Conservation (phyloP, 2,329 filamentous ascomycete genomes). For the Exophiala viscosa region DNA sequence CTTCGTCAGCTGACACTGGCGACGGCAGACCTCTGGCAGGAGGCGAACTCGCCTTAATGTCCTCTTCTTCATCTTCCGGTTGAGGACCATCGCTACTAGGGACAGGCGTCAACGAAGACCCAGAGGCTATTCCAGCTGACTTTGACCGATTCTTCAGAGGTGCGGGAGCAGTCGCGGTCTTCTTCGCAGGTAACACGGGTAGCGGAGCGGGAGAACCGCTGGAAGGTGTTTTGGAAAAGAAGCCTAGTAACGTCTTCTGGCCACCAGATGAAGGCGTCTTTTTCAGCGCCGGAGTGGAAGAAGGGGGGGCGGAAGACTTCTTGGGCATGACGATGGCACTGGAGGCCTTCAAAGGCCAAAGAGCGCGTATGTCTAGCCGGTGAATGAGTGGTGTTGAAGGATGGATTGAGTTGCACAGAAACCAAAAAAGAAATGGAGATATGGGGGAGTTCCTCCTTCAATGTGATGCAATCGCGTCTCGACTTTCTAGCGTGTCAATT, state of each 20-base stretch:
- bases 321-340: conserved; percentile 36
- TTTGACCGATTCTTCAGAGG: conserved; percentile 47
- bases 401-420: background rate
- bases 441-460: background rate
- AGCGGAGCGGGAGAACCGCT: conserved; percentile 13
- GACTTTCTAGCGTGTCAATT: background rate
- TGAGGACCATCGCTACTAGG: conserved; percentile 75
- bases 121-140: conserved; percentile 39
- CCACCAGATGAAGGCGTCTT: conserved; percentile 48
- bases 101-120: conserved; percentile 61
- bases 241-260: conserved; percentile 71
- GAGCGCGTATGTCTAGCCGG: background rate
- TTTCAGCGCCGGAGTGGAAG: conserved; percentile 38
- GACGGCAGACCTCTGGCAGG: conserved; percentile 51
- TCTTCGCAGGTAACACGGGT: conserved; percentile 1
- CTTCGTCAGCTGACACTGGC: conserved; percentile 42
- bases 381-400: too few relatives aligned
- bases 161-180: conserved; percentile 21
- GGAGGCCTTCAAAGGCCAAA: background rate
- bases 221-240: conserved; percentile 62
- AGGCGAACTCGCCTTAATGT: conserved; percentile 41
- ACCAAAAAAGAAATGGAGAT: background rate
- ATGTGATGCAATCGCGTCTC: conserved; percentile 3
- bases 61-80: conserved; percentile 60
- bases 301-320: conserved; percentile 32